Evolutionary conservation across 192 early-diverging fungal genomes (phyloP).

Genomic region (Linnemannia exigua): DNA sequence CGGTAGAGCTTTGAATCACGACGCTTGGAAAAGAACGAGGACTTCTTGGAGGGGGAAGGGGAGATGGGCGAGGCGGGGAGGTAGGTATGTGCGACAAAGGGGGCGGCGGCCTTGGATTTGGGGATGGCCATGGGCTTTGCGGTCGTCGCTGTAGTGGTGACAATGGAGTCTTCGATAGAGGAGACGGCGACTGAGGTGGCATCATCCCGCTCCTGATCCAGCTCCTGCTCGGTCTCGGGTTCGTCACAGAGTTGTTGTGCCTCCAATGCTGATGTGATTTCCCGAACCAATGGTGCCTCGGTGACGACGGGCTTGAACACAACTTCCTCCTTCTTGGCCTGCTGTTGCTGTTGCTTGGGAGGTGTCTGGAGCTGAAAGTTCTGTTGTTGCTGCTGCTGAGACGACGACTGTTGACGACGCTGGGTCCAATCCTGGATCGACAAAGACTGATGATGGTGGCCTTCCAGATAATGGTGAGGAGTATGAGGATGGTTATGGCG

Average conservation of each 20-base stretch:
- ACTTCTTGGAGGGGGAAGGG: not conserved
- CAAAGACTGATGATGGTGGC: conserved; percentile 6
- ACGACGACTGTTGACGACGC: conserved; percentile 2
- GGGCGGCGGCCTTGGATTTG: conserved; percentile 6
- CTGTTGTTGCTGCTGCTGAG: not conserved
- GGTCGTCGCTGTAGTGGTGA: not conserved
- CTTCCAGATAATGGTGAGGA: no score
- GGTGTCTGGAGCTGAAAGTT: not conserved
- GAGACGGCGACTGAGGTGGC: not conserved
- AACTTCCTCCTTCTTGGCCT: not conserved
- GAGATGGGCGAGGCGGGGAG: conserved; percentile 2
- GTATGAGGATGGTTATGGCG: conserved; percentile 1
- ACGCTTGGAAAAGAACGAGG: conserved; percentile 24
- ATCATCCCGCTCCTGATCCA: not conserved
- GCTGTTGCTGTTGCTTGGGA: conserved; percentile 11
- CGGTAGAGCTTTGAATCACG: conserved; percentile 19
- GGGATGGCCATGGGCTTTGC: conserved; percentile 16
- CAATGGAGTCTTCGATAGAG: not conserved
- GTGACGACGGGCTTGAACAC: not conserved
- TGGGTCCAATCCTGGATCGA: conserved; percentile 35
- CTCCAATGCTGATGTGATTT: not conserved
- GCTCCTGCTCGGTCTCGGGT: not conserved
- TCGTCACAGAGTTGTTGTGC: not conserved
- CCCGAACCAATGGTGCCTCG: not conserved
- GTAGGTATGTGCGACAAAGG: not conserved